Evolutionary conservation across 2,329 filamentous ascomycete genomes (phyloP).

Genomic region (Ceratocystis lukuohia): DNA sequence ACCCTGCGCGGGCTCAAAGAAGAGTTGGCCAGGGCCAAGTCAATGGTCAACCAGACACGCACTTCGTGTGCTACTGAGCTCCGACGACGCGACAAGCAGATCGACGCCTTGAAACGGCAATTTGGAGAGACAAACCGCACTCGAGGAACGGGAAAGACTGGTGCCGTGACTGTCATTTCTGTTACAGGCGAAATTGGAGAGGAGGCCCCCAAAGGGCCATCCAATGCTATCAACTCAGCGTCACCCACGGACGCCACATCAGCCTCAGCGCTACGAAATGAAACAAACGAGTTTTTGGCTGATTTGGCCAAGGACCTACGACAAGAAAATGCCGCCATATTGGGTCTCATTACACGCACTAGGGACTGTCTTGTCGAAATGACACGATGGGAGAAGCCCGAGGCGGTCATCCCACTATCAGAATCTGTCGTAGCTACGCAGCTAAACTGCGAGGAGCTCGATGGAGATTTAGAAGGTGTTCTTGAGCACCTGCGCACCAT

Average conservation of each 20-base stretch:
- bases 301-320: conserved; percentile 69
- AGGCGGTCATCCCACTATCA: conserved; percentile 21
- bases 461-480: conserved; percentile 59
- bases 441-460: conserved; percentile 49
- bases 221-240: not conserved
- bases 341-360: conserved; percentile 57
- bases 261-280: conserved; percentile 47
- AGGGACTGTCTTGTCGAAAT: conserved; percentile 58
- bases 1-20: conserved; percentile 67
- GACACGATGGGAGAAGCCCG: conserved; percentile 41
- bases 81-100: conserved; percentile 75
- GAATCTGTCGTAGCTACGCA: conserved; percentile 23
- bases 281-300: conserved; percentile 85
- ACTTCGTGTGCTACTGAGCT: conserved; percentile 82
- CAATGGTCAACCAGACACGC: conserved; percentile 67
- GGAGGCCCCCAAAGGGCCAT: conserved; percentile 29
- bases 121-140: conserved; percentile 56
- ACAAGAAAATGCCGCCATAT: conserved; percentile 79
- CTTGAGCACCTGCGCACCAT: conserved; percentile 71
- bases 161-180: conserved; percentile 43
- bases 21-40: conserved; percentile 66
- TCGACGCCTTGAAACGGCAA: conserved; percentile 79
- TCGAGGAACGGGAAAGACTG: conserved; percentile 41
- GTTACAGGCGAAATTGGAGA: conserved; percentile 43
- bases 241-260: conserved; percentile 17